Conservation (phyloP, 2,329 filamentous ascomycete genomes). For the Fusarium buharicum region DNA sequence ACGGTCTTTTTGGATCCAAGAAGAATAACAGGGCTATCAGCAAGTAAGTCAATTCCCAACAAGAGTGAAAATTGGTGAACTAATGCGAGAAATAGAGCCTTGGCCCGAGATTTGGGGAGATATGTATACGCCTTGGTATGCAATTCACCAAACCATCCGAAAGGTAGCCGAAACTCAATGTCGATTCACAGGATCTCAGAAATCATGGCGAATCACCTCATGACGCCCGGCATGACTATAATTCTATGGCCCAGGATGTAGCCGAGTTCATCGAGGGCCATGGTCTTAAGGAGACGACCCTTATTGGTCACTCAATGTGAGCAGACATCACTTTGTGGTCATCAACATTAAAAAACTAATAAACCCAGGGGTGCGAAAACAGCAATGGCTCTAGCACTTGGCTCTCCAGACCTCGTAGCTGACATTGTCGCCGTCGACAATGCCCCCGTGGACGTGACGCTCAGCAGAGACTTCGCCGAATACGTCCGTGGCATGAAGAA, state of each 20-base stretch:
- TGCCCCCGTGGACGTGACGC: slow-evolving; percentile 81
- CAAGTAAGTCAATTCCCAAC: slow-evolving; percentile 71
- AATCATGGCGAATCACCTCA: slow-evolving; percentile 96
- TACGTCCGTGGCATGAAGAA: slow-evolving; percentile 88
- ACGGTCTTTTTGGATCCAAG: slow-evolving; percentile 94
- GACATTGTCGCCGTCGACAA: slow-evolving; percentile 90
- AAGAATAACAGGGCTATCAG: slow-evolving; percentile 94
- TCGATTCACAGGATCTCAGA: slow-evolving; percentile 74
- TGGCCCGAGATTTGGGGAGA: slow-evolving; percentile 82
- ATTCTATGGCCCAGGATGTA: slow-evolving; percentile 83
- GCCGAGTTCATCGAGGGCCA: slow-evolving; percentile 80
- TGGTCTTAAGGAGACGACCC: slow-evolving; percentile 72
- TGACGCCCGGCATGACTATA: slow-evolving; percentile 78
- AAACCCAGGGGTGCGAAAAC: slow-evolving; percentile 82
- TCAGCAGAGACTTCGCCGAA: slow-evolving; percentile 78
- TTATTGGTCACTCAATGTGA: slow-evolving; percentile 95
- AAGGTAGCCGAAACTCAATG: slow-evolving; percentile 27
- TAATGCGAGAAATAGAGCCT: slow-evolving; percentile 62
- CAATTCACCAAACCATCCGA: slow-evolving; percentile 9
- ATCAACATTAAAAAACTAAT: background rate
- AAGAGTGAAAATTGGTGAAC: background rate
- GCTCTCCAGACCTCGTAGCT: slow-evolving; percentile 71
- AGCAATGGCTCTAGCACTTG: slow-evolving; percentile 86
- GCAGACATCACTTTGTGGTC: slow-evolving; percentile 37
- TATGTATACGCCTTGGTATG: slow-evolving; percentile 83